Percentiles rank a stretch among this genome's conserved stretches.
These are phyloP conservation scores for Priceomyces castillae DNA, from an alignment of 805 yeast genomes.

Conservation along the genomic window DNA sequence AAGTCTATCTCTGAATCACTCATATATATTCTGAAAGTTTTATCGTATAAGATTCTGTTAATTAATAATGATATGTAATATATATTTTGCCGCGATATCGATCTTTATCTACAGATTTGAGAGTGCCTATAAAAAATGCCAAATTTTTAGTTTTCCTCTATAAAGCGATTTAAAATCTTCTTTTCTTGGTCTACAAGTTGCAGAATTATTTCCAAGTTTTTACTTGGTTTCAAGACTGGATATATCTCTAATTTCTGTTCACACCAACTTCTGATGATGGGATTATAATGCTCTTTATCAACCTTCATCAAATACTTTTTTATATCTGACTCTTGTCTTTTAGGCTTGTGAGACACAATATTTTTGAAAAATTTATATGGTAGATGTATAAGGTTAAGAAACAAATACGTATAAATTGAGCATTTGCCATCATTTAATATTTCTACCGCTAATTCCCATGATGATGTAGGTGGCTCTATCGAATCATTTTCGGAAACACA, in stretches of 20 bases:
- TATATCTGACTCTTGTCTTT: constrained; percentile 19
- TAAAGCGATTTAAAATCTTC: constrained; percentile 10
- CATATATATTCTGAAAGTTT: constrained; percentile 1
- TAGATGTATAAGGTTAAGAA: constrained; percentile 25
- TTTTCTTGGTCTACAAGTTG: constrained; percentile 26
- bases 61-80: too few relatives aligned
- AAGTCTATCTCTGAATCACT: constrained; percentile 9
- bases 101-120: not conserved
- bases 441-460: constrained; percentile 46
- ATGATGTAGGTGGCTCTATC: constrained; percentile 13
- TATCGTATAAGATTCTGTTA: not conserved
- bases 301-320: constrained; percentile 16
- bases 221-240: constrained; percentile 8
- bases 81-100: not conserved
- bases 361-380: constrained; percentile 27
- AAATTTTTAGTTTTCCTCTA: not conserved
- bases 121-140: not conserved
- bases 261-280: constrained; percentile 25
- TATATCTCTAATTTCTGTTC: constrained; percentile 21
- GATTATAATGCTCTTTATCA: constrained; percentile 9
- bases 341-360: constrained; percentile 17
- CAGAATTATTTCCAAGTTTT: constrained; percentile 12
- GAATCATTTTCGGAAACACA: constrained; percentile 10
- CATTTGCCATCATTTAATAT: constrained; percentile 43
- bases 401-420: constrained; percentile 43